Percentiles rank a stretch among this genome's conserved stretches.
phyloP scores from a whole-genome alignment of 352 stramenopile species.

The Thalassiosira exigua region DNA sequence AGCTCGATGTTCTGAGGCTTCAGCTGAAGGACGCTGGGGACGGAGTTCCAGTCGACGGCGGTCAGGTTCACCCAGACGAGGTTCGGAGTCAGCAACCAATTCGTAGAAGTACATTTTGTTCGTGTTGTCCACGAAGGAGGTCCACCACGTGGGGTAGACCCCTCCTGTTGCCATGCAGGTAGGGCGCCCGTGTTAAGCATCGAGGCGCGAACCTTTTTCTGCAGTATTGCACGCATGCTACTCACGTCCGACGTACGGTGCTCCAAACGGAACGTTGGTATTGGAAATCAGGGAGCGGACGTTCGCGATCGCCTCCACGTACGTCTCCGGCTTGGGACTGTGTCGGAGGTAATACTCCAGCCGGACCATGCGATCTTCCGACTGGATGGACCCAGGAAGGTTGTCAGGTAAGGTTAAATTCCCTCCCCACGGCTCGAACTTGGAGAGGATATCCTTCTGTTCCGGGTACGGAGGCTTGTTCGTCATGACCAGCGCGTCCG shows the following conservation, averaged over 20 bases:
- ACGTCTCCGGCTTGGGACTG: background rate
- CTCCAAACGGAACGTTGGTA: slow-evolving; percentile 6
- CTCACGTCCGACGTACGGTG: background rate
- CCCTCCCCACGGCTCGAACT: background rate
- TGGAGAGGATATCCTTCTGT: slow-evolving; percentile 1
- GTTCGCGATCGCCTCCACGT: slow-evolving; percentile 2
- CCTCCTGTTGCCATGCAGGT: background rate
- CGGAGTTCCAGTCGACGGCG: background rate
- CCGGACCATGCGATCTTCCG: background rate
- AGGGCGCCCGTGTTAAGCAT: background rate
- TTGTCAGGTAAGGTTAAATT: background rate
- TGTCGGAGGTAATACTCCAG: slow-evolving; percentile 7
- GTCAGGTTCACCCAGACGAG: background rate
- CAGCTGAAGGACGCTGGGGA: background rate
- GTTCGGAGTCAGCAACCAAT: background rate
- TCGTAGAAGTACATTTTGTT: slow-evolving; percentile 4
- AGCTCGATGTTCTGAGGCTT: slow-evolving; percentile 6
- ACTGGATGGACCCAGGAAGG: background rate
- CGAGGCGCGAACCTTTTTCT: background rate
- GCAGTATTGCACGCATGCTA: background rate
- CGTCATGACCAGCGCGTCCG: slow-evolving; percentile 1
- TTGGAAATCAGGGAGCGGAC: slow-evolving; percentile 1
- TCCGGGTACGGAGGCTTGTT: background rate
- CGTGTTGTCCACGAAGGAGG: background rate
- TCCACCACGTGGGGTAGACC: slow-evolving; percentile 9